A percentile compares a stretch with the other conserved stretches of the same genome.
Evolutionary conservation across 2,329 filamentous ascomycete genomes (phyloP).

Genomic region (Talaromyces pinophilus): DNA sequence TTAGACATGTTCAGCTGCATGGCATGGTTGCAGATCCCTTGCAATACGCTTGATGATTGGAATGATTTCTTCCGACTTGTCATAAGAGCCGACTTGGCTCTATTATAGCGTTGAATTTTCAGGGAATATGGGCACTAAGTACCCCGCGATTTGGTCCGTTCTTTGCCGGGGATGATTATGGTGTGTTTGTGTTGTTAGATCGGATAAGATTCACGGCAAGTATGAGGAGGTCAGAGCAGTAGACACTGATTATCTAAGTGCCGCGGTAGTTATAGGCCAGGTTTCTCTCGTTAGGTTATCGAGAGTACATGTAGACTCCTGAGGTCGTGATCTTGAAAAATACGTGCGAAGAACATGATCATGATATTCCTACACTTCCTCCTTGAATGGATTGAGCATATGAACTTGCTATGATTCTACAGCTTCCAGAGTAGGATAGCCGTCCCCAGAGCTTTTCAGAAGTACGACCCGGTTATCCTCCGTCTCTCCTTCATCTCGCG

Average conservation of each 20-base stretch:
- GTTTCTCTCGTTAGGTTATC: too few species aligned
- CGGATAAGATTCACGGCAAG: conserved; percentile 9
- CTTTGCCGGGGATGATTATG: too few species aligned
- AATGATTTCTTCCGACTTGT: background rate
- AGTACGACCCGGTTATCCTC: background rate
- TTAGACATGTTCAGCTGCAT: background rate
- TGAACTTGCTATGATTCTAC: background rate
- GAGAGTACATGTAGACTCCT: too few species aligned
- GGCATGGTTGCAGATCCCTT: background rate
- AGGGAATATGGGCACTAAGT: background rate
- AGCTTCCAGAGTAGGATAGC: background rate
- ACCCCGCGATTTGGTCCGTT: background rate
- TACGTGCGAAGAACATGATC: too few species aligned
- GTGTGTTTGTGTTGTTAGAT: background rate
- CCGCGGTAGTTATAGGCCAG: too few species aligned
- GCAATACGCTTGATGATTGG: background rate
- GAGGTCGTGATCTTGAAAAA: too few species aligned
- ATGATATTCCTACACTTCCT: too few species aligned
- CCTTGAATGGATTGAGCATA: background rate
- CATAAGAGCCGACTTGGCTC: background rate
- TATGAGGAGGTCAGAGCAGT: background rate
- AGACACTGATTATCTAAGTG: background rate
- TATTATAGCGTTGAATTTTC: background rate
- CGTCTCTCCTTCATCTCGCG: background rate
- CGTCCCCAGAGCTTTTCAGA: background rate